Percentiles rank a stretch among this genome's conserved stretches.
phyloP scores from a whole-genome alignment of 768 basidiomycete genomes.

The Podaxis sp. region DNA sequence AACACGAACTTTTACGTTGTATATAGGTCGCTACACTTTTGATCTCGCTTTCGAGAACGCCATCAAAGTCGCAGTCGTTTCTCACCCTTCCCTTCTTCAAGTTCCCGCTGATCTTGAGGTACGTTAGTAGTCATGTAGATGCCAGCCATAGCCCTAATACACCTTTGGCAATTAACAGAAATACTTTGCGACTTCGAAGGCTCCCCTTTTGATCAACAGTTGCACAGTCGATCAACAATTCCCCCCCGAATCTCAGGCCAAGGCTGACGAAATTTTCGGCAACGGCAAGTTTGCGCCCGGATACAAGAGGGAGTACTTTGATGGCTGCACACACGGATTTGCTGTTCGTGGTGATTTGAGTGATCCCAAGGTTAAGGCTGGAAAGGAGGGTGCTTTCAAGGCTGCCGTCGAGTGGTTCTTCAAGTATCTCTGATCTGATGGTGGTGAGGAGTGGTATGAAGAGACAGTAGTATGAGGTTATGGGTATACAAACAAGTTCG shows the following conservation, averaged over 20 bases:
- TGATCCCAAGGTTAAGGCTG: slow-evolving; percentile 50
- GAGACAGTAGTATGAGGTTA: background rate
- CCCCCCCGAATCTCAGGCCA: slow-evolving; percentile 36
- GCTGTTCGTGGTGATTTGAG: slow-evolving; percentile 46
- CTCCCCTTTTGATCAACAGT: slow-evolving; percentile 65
- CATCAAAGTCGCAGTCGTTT: slow-evolving; percentile 42
- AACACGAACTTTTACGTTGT: background rate
- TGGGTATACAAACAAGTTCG: background rate
- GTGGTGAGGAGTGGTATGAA: background rate
- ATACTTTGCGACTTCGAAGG: slow-evolving; percentile 39
- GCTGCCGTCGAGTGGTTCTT: slow-evolving; percentile 51
- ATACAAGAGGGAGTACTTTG: slow-evolving; percentile 45
- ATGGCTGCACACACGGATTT: slow-evolving; percentile 51
- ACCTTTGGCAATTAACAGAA: slow-evolving; percentile 27
- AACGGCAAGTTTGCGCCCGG: slow-evolving; percentile 40
- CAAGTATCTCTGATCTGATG: slow-evolving; percentile 23
- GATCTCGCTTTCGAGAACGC: slow-evolving; percentile 56
- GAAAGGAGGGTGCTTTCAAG: slow-evolving; percentile 62
- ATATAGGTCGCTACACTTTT: slow-evolving; percentile 50
- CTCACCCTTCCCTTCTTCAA: slow-evolving; percentile 62
- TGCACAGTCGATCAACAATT: slow-evolving; percentile 51
- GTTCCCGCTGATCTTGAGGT: slow-evolving; percentile 62
- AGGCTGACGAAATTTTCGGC: slow-evolving; percentile 48
- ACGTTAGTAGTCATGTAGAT: background rate
- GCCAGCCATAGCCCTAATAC: background rate